Base-by-base conservation (phyloP, 257 asterid species). In the Petrea volubilis region DNA sequence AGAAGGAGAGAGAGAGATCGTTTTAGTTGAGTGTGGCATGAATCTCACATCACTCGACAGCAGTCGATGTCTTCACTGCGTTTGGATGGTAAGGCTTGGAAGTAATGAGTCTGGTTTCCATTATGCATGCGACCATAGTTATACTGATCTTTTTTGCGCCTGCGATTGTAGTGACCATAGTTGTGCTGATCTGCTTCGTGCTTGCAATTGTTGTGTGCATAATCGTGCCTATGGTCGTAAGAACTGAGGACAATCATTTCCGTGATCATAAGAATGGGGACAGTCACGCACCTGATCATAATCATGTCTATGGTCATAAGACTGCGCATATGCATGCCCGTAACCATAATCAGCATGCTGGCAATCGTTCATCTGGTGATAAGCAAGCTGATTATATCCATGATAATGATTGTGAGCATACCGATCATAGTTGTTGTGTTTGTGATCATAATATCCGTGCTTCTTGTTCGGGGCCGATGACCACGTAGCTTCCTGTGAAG, bases 31-130 rank as follows among this genome's bases (percentile, higher is more conserved):
- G 21, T 49, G 21, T 10, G 43, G 24, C 10, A 3, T 9, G 7
- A 50, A 23, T 25, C 51, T 66, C 60, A 68, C 82, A 78, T 78
- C 64, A 73, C 18, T 21, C 25, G 44, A 41, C 74, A 78, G 29
- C 82, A 73, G 60, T 47, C 12, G 0, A 56, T 21, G 33, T 40
- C 76, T 25, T 62, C 73, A 46, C 44, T 50, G 28, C 15, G 13
- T 25, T 36, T 18, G 31, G 60, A 10, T 2, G 58, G 58, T 11
- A 47, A 40, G 23, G 38, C 29, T 17, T 17, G 5, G 2, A 8
- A 24, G 21, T 68, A 55, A 33, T 36, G 18, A 10, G 43, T 53
- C 38, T 53, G 60, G 62, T 67, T 34, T n/a, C 17, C 50, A 31
- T 24, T 31, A 11, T 13, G n/a, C n/a, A n/a, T n/a, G n/a, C n/a